Conservation (phyloP, 1,284 basidiomycete genomes). For the Xerocomus amazonicus region DNA sequence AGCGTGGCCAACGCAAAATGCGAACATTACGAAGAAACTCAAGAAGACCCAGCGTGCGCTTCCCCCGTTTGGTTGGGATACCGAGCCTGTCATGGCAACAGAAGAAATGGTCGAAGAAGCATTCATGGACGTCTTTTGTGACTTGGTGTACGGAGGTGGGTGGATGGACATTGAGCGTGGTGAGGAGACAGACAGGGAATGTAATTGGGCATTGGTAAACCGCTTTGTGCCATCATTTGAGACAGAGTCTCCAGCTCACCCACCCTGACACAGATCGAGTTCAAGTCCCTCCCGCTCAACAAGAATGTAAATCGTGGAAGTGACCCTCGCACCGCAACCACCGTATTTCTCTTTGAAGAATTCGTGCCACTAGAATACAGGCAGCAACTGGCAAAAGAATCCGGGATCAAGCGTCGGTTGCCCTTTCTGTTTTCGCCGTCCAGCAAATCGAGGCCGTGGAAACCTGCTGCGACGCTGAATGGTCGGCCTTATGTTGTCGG, state of each 20-base stretch:
- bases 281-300: constrained; percentile 62
- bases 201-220: constrained; percentile 86
- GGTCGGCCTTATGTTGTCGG: constrained; percentile 71
- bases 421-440: constrained; percentile 48
- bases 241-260: background rate
- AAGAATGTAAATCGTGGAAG: constrained; percentile 17
- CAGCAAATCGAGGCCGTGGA: constrained; percentile 58
- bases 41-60: constrained; percentile 80
- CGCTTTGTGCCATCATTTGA: constrained; percentile 13
- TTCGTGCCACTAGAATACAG: constrained; percentile 85
- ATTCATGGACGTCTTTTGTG: constrained; percentile 84
- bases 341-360: constrained; percentile 81
- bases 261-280: constrained; percentile 66
- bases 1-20: constrained; percentile 69
- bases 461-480: constrained; percentile 72
- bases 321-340: constrained; percentile 55
- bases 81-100: constrained; percentile 66
- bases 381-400: constrained; percentile 59
- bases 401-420: constrained; percentile 42
- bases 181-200: constrained; percentile 76
- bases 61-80: constrained; percentile 82
- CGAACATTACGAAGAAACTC: constrained; percentile 70
- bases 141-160: constrained; percentile 75
- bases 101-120: constrained; percentile 82
- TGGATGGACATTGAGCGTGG: constrained; percentile 73